Conservation (phyloP, 495 filamentous ascomycete genomes). For the Xylaria palmicola region DNA sequence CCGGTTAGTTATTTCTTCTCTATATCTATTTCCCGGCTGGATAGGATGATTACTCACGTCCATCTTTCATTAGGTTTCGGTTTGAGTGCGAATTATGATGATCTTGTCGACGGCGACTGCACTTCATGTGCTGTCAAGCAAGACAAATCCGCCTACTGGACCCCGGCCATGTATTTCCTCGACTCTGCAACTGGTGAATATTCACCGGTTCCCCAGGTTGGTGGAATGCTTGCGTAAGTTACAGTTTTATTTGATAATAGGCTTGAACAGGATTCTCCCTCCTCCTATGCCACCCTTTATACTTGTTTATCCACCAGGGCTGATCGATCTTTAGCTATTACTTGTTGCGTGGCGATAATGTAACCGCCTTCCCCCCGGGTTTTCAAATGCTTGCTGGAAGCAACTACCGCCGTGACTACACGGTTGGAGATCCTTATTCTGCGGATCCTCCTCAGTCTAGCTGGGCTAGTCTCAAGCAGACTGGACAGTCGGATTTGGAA, state of each 20-base stretch:
- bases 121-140: constrained; percentile 62
- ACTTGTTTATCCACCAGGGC: neutral
- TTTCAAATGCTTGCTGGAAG: constrained; percentile 91
- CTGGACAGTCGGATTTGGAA: constrained; percentile 62
- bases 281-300: too few relatives aligned
- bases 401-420: constrained; percentile 65
- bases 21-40: too few relatives aligned
- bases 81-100: constrained; percentile 41
- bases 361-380: constrained; percentile 72
- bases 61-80: constrained; percentile 46
- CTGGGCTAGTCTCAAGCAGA: constrained; percentile 59
- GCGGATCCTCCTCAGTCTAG: constrained; percentile 71
- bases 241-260: neutral
- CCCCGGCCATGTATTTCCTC: constrained; percentile 62
- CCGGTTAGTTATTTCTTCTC: constrained; percentile 40
- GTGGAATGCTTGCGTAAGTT: constrained; percentile 62
- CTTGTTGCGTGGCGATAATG: constrained; percentile 58
- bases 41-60: neutral
- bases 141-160: constrained; percentile 73
- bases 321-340: constrained; percentile 62
- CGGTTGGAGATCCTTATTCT: constrained; percentile 50
- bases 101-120: constrained; percentile 55
- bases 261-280: too few relatives aligned
- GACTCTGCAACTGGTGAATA: constrained; percentile 44
- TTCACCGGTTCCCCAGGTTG: constrained; percentile 51